Percentiles rank a stretch among this genome's conserved stretches.
Conservation (phyloP, 1,284 basidiomycete genomes). For the Fomitopsis palustris region DNA sequence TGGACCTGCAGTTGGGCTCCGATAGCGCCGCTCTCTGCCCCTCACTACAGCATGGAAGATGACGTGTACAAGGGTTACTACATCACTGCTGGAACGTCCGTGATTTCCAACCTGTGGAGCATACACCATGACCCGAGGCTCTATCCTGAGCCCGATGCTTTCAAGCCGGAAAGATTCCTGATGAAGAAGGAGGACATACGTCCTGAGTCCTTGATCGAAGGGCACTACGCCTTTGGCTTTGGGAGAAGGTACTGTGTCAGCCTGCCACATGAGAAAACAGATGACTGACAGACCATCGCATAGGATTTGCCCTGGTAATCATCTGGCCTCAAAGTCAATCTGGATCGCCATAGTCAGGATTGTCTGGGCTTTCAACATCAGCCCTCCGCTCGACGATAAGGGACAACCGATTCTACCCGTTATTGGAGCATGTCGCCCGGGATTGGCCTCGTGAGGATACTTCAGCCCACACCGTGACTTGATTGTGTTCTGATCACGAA, state of each 20-base stretch:
- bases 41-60: not conserved
- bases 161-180: constrained; percentile 14
- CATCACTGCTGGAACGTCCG: not conserved
- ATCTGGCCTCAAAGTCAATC: constrained; percentile 9
- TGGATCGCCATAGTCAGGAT: constrained; percentile 13
- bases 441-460: not conserved
- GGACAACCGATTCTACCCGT: not conserved
- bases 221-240: constrained; percentile 6
- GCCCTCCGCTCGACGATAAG: not conserved
- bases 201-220: not conserved
- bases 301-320: constrained; percentile 10
- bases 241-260: constrained; percentile 14
- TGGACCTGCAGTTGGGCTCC: not conserved
- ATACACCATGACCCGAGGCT: not conserved
- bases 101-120: not conserved
- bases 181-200: constrained; percentile 4
- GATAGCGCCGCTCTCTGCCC: not conserved
- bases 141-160: constrained; percentile 9
- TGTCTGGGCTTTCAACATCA: constrained; percentile 14
- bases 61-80: not conserved
- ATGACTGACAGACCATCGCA: not conserved
- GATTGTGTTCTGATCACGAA: not conserved
- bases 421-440: not conserved
- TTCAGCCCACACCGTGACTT: not conserved
- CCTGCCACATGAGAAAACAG: too few relatives aligned